Conservation (phyloP, 176 grass and related monocot genomes). For the Avena eriantha region DNA sequence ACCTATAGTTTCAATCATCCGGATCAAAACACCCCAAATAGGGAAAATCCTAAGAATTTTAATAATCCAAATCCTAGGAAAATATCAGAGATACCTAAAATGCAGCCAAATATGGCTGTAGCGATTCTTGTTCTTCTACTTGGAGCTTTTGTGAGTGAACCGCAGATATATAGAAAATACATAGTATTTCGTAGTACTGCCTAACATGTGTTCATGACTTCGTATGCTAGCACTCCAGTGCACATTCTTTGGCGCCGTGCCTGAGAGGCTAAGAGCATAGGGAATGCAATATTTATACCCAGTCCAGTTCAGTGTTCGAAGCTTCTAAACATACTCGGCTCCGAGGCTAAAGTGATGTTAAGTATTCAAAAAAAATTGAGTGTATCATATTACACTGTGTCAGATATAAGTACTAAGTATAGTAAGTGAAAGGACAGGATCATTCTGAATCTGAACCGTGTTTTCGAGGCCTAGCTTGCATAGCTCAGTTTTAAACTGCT, state of each 20-base stretch:
- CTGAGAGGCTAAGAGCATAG: not conserved
- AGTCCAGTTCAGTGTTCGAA: slow-evolving; percentile 49
- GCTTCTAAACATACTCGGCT: slow-evolving; percentile 50
- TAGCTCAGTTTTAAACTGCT: not conserved
- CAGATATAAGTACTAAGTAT: slow-evolving; percentile 6
- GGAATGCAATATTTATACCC: slow-evolving; percentile 36
- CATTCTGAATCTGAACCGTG: not conserved
- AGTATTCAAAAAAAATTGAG: slow-evolving; percentile 22
- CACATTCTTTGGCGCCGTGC: slow-evolving; percentile 43
- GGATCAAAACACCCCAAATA: no score
- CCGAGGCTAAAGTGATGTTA: not conserved
- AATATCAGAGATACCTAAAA: not conserved
- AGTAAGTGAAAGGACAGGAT: not conserved
- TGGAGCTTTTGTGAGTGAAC: slow-evolving; percentile 7
- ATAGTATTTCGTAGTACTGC: not conserved
- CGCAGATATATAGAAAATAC: not conserved
- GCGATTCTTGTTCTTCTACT: slow-evolving; percentile 8
- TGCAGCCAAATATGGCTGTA: not conserved
- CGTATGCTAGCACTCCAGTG: slow-evolving; percentile 8
- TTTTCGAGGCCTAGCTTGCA: not conserved
- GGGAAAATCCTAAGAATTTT: no score
- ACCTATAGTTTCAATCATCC: no score
- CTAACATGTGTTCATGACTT: slow-evolving; percentile 15
- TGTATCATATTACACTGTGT: slow-evolving; percentile 21
- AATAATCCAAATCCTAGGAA: no score